A percentile compares a stretch with the other conserved stretches of the same genome.
These are phyloP conservation scores for Podospora conica DNA, from an alignment of 495 filamentous ascomycete genomes.

Conservation along the genomic window DNA sequence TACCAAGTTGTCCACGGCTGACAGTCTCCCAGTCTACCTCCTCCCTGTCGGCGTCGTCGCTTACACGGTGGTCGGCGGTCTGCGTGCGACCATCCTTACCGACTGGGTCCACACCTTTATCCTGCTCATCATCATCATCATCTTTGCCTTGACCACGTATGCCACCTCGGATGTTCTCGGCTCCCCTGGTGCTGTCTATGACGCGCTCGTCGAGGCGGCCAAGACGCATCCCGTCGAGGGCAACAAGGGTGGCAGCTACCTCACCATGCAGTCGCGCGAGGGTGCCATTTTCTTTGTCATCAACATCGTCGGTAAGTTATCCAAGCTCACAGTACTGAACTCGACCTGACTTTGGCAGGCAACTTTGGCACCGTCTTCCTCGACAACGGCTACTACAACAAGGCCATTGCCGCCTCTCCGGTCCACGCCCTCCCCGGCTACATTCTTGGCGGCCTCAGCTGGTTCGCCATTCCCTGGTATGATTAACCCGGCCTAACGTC, in stretches of 20 bases:
- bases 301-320: slow-evolving; percentile 53
- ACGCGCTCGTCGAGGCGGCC: slow-evolving; percentile 66
- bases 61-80: slow-evolving; percentile 56
- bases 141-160: slow-evolving; percentile 85
- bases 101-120: slow-evolving; percentile 76
- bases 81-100: slow-evolving; percentile 46
- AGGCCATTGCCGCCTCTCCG: slow-evolving; percentile 86
- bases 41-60: slow-evolving; percentile 78
- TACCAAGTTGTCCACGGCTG: neutral
- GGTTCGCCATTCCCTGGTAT: slow-evolving; percentile 98
- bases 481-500: too few relatives aligned
- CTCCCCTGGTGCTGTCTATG: slow-evolving; percentile 75
- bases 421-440: slow-evolving; percentile 90
- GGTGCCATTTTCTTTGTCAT: slow-evolving; percentile 96
- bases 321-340: too few relatives aligned
- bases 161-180: slow-evolving; percentile 70
- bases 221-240: slow-evolving; percentile 70
- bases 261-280: slow-evolving; percentile 83
- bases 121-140: slow-evolving; percentile 80
- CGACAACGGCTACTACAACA: slow-evolving; percentile 86
- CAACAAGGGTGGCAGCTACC: slow-evolving; percentile 77
- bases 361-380: slow-evolving; percentile 78
- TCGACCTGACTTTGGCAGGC: slow-evolving; percentile 19
- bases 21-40: slow-evolving; percentile 54
- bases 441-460: slow-evolving; percentile 80